Percentiles rank a stretch among this genome's conserved stretches.
phyloP scores from a whole-genome alignment of 257 asterid genomes.

The Solanum paucissectum region DNA sequence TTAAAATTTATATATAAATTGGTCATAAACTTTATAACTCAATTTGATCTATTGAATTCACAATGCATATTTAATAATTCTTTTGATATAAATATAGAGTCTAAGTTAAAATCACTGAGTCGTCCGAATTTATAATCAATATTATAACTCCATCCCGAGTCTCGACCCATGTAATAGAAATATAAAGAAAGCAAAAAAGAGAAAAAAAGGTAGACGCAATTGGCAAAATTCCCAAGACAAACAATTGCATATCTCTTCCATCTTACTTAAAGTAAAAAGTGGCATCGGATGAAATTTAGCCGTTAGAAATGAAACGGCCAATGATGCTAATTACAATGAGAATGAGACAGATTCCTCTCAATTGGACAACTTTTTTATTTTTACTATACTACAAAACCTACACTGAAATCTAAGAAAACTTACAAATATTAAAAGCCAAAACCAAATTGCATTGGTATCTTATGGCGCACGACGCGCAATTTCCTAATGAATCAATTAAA shows the following conservation, averaged over 20 bases:
- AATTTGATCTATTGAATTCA: too few relatives aligned
- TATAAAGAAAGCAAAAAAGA: background rate
- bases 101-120: background rate
- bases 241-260: background rate
- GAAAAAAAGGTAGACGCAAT: background rate
- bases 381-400: slow-evolving; percentile 24
- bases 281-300: slow-evolving; percentile 1
- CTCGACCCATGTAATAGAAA: background rate
- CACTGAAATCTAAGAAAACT: slow-evolving; percentile 23
- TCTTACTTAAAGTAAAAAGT: background rate
- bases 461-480: slow-evolving; percentile 22
- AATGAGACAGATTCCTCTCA: slow-evolving; percentile 34
- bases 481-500: background rate
- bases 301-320: slow-evolving; percentile 27
- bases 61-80: too few relatives aligned
- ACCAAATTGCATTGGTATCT: slow-evolving; percentile 18
- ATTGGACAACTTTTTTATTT: slow-evolving; percentile 22
- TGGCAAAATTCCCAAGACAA: background rate
- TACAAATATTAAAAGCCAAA: slow-evolving; percentile 9
- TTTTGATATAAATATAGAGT: background rate
- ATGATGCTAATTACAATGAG: slow-evolving; percentile 39
- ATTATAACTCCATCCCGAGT: too few relatives aligned
- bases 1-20: background rate
- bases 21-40: background rate
- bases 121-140: background rate